Evolutionary conservation across 257 asterid genomes (phyloP).

Genomic region (Ophiorrhiza pumila): DNA sequence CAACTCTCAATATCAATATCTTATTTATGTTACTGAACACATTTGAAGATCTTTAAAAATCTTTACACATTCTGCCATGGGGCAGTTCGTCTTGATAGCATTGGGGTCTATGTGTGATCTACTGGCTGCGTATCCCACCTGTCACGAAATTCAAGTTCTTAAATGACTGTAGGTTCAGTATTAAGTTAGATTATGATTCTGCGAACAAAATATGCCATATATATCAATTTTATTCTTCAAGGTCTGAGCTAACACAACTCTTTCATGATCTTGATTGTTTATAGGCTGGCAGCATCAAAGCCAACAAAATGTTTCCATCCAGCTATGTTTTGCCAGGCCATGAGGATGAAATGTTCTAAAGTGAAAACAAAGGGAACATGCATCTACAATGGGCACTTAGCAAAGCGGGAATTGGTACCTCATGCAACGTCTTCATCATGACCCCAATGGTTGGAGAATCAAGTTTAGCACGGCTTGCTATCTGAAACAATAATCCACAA

Average conservation of each 20-base stretch:
- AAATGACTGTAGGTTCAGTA: background rate
- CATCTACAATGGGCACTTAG: background rate
- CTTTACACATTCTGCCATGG: conserved; percentile 67
- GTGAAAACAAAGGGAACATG: background rate
- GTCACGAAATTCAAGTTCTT: conserved; percentile 16
- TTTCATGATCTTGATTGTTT: background rate
- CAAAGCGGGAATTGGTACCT: conserved; percentile 40
- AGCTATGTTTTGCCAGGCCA: background rate
- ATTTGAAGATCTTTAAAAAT: conserved; percentile 54
- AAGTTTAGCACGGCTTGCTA: conserved; percentile 78
- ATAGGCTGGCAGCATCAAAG: background rate
- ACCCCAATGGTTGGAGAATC: conserved; percentile 55
- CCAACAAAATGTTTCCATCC: background rate
- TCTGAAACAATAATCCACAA: conserved; percentile 35
- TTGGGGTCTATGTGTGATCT: conserved; percentile 72
- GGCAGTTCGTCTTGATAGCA: conserved; percentile 85
- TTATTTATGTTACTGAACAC: conserved; percentile 8
- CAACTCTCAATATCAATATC: background rate
- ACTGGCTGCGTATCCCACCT: conserved; percentile 71
- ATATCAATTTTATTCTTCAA: conserved; percentile 2
- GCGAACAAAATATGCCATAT: background rate
- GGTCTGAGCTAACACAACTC: background rate
- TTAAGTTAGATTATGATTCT: conserved; percentile 1
- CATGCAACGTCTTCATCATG: conserved; percentile 44
- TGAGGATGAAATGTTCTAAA: background rate